A percentile compares a stretch with the other conserved stretches of the same genome.
Evolutionary conservation across 2,329 filamentous ascomycete species (phyloP).

Genomic region (Penicillium sp.): DNA sequence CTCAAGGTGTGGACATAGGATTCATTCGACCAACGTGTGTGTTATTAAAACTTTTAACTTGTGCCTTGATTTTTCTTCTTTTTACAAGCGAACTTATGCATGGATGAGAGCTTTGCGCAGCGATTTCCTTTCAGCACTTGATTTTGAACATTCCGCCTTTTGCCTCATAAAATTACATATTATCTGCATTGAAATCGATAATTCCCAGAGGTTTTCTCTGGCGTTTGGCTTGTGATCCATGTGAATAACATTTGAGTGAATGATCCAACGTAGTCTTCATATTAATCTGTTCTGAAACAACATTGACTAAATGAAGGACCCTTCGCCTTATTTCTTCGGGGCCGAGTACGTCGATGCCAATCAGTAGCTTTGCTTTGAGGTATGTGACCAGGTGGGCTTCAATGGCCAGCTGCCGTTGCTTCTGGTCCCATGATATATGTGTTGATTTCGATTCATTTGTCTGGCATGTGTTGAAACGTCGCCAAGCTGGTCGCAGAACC

Average conservation of each 20-base stretch:
- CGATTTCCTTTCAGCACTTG: conserved; percentile 7
- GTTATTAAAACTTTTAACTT: conserved; percentile 17
- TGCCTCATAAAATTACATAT: not conserved
- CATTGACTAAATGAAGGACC: not conserved
- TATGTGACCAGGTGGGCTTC: too few relatives aligned
- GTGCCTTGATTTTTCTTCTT: conserved; percentile 3
- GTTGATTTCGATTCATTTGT: too few relatives aligned
- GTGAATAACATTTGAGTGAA: not conserved
- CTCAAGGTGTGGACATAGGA: not conserved
- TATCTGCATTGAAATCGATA: conserved; percentile 5
- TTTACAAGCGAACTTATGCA: conserved; percentile 22
- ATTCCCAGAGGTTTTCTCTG: conserved; percentile 5
- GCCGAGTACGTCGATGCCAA: too few relatives aligned
- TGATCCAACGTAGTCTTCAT: not conserved
- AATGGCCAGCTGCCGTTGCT: too few relatives aligned
- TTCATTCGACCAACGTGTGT: conserved; percentile 13
- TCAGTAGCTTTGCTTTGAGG: too few relatives aligned
- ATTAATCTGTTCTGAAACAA: not conserved
- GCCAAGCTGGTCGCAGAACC: too few relatives aligned
- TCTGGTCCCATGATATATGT: too few relatives aligned
- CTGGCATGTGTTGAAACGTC: too few relatives aligned
- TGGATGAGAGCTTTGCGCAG: conserved; percentile 21
- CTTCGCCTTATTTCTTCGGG: too few relatives aligned
- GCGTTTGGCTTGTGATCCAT: not conserved
- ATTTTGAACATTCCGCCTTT: conserved; percentile 1